A percentile compares a stretch with the other conserved stretches of the same genome.
Conservation (phyloP, 768 basidiomycete genomes). For the Tephrocybe sp. region DNA sequence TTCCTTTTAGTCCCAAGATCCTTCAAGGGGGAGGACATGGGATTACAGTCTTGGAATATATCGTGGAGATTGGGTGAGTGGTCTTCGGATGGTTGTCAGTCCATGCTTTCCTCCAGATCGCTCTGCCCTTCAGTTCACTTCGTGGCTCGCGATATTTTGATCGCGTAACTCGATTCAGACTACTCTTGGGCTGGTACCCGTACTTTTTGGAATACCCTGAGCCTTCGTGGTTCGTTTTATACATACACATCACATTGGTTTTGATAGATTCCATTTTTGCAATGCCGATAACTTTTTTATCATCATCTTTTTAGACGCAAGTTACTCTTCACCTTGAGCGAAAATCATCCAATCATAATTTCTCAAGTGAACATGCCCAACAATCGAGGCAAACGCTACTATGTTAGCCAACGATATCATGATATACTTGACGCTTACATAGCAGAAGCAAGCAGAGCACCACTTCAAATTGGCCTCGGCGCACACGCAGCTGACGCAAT, state of each 20-base stretch:
- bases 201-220: slow-evolving; percentile 22
- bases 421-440: too few relatives aligned
- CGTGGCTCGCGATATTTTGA: slow-evolving; percentile 38
- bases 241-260: background rate
- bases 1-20: slow-evolving; percentile 36
- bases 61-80: slow-evolving; percentile 43
- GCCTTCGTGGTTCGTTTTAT: slow-evolving; percentile 9
- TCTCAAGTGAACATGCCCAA: too few relatives aligned
- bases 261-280: too few relatives aligned
- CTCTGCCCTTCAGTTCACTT: slow-evolving; percentile 51
- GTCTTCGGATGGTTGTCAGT: slow-evolving; percentile 15
- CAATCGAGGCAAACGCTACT: too few relatives aligned
- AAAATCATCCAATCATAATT: too few relatives aligned
- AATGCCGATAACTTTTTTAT: too few relatives aligned
- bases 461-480: too few relatives aligned
- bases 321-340: too few relatives aligned
- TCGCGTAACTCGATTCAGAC: slow-evolving; percentile 61
- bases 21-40: slow-evolving; percentile 30
- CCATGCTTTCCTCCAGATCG: slow-evolving; percentile 3
- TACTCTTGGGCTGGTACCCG: slow-evolving; percentile 52
- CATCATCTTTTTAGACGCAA: too few relatives aligned
- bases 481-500: too few relatives aligned
- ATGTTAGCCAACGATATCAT: too few relatives aligned
- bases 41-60: slow-evolving; percentile 38
- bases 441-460: too few relatives aligned